These are phyloP conservation scores for Tylopilus intermedius DNA, from an alignment of 768 basidiomycete species.

Conservation along the genomic window DNA sequence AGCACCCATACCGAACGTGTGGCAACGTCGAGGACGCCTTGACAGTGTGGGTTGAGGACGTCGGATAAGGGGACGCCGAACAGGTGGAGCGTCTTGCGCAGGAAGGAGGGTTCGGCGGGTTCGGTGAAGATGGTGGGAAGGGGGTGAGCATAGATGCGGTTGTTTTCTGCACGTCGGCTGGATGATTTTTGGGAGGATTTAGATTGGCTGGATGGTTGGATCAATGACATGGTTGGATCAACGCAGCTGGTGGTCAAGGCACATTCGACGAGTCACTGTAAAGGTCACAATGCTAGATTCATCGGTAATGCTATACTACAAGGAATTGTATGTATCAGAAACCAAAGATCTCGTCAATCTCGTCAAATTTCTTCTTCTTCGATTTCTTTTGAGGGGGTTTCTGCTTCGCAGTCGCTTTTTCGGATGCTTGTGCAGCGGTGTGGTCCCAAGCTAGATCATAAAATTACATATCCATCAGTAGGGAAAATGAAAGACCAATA, in stretches of 20 bases:
- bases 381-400: slow-evolving; percentile 15
- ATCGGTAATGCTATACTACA: too few species aligned
- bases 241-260: too few species aligned
- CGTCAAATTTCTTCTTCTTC: slow-evolving; percentile 21
- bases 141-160: slow-evolving; percentile 63
- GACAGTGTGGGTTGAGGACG: slow-evolving; percentile 66
- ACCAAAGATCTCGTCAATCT: slow-evolving; percentile 27
- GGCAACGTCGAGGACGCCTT: slow-evolving; percentile 68
- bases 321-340: slow-evolving; percentile 8
- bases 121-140: slow-evolving; percentile 56
- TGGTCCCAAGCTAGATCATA: background rate
- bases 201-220: slow-evolving; percentile 37
- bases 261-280: background rate
- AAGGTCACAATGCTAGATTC: too few species aligned
- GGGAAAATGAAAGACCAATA: background rate
- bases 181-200: slow-evolving; percentile 45
- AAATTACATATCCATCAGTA: background rate
- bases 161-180: slow-evolving; percentile 56
- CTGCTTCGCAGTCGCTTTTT: background rate
- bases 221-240: slow-evolving; percentile 41
- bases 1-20: slow-evolving; percentile 90
- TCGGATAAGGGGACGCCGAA: slow-evolving; percentile 56
- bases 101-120: slow-evolving; percentile 36
- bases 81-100: slow-evolving; percentile 45
- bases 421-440: background rate